Evolutionary conservation across 768 basidiomycete species (phyloP).

Genomic region (Boletus edulis): DNA sequence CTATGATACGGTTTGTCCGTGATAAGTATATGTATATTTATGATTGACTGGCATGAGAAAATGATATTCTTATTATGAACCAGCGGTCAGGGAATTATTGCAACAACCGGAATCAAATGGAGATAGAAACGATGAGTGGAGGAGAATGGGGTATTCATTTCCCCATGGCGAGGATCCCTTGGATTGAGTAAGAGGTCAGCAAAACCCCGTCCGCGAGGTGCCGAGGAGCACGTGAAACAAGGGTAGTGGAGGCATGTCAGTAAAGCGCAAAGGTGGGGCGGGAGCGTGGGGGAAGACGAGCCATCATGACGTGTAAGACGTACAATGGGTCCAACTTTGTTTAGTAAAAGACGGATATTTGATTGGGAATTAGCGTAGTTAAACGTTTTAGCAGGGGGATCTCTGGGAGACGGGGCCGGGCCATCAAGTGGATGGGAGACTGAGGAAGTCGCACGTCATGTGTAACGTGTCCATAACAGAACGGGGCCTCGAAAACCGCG

Average conservation of each 20-base stretch:
- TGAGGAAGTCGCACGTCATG: background rate
- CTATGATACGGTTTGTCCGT: conserved; percentile 20
- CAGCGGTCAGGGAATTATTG: conserved; percentile 7
- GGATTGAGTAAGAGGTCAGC: conserved; percentile 3
- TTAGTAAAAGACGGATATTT: conserved; percentile 23
- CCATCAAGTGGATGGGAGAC: background rate
- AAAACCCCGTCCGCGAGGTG: conserved; percentile 19
- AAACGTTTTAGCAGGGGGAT: conserved; percentile 28
- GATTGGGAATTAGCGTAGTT: conserved; percentile 33
- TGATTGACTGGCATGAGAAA: conserved; percentile 26
- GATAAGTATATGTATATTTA: background rate
- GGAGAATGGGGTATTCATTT: conserved; percentile 14
- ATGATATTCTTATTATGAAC: conserved; percentile 7
- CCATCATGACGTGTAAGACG: conserved; percentile 21
- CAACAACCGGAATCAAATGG: conserved; percentile 12
- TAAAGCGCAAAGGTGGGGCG: conserved; percentile 1
- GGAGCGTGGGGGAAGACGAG: conserved; percentile 1
- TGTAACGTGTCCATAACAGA: background rate
- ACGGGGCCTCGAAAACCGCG: background rate
- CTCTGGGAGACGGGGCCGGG: conserved; percentile 17
- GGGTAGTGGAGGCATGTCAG: background rate
- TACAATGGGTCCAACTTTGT: background rate
- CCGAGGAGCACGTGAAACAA: conserved; percentile 26
- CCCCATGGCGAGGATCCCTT: conserved; percentile 7
- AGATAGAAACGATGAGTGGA: conserved; percentile 13